Base-by-base conservation (phyloP, 148 eudicot species). In the Rhododendron henanense region DNA sequence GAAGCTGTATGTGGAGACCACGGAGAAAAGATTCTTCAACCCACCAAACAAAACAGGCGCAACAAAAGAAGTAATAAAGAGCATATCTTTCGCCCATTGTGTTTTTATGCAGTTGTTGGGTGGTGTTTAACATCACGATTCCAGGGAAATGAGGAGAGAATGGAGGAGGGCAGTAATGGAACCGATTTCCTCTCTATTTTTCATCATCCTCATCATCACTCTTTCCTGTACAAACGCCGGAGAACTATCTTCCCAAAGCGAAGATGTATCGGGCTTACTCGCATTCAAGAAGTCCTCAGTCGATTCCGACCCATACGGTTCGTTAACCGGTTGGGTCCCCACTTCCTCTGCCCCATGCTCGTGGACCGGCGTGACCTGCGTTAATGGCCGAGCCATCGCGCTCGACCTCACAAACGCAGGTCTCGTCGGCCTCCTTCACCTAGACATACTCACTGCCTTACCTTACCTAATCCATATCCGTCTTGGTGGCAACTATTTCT, bases 211-310 rank as follows among this genome's bases (percentile, higher is more conserved):
- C 25, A 11, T 90, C 59, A 61, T 65, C 31, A 23, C 31, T 65
- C 18, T 65, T 65, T 65, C 71, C 31, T 65, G 74, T 5, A 85
- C 79, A 85, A 69, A 61, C 78, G 87, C 88, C 1, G 47, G 86
- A 71, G 51, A 57, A 55, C 19, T 83, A 50, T 61, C 84, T 51
- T 45, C 82, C 31, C 48, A 61, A n/a, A 78, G 65, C 10, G 86
- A 84, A 57, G 91, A 89, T 71, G 83, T 85, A 18, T 19, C 21
- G 55, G 85, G 73, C 10, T 81, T 92, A 33, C 21, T 90, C 41
- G 88, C 91, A 31, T 92, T 92, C 87, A 91, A 85, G 89, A 10
- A 85, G 31, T 90, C 86, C 48, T 91, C 93, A 9, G 73, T 91
- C 47, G 87, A 81, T 73, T 19, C 79, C 21, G 91, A 91, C 53